Evolutionary conservation across 179 eudicot genomes (phyloP).

Genomic region (Nepenthes alata): DNA sequence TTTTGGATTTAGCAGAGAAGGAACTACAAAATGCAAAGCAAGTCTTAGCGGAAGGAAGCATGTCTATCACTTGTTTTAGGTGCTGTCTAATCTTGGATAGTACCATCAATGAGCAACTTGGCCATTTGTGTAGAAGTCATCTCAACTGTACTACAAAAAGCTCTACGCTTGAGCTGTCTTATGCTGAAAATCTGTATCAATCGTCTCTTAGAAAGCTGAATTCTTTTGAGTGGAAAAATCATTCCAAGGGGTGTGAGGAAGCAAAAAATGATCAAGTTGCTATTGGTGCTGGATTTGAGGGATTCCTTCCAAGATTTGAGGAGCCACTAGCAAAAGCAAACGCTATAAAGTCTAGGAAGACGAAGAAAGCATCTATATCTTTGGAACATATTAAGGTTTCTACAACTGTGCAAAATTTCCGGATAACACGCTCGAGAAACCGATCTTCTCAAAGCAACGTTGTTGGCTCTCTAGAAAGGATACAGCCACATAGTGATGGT

Average conservation of each 20-base stretch:
- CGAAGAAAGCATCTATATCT: conserved; percentile 32
- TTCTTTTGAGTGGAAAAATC: conserved; percentile 40
- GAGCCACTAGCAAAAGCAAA: conserved; percentile 17
- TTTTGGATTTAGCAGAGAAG: conserved; percentile 47
- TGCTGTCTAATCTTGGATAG: conserved; percentile 52
- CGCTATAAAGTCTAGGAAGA: conserved; percentile 30
- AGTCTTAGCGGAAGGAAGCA: conserved; percentile 29
- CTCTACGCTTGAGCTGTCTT: conserved; percentile 10
- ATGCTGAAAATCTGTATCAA: conserved; percentile 36
- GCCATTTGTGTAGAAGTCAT: conserved; percentile 38
- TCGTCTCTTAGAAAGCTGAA: conserved; percentile 43
- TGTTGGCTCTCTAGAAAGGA: conserved; percentile 10
- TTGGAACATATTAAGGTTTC: conserved; percentile 18
- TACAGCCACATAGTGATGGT: conserved; percentile 7
- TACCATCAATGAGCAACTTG: conserved; percentile 49
- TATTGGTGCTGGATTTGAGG: conserved; percentile 7
- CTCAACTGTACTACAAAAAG: conserved; percentile 11
- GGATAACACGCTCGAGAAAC: conserved; percentile 53
- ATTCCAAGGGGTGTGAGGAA: conserved; percentile 24
- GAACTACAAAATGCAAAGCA: conserved; percentile 52
- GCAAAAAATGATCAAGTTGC: conserved; percentile 13
- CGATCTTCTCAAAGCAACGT: conserved; percentile 24
- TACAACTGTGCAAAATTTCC: conserved; percentile 18
- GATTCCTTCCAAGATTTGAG: neutral
- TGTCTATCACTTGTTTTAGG: conserved; percentile 41